A percentile compares a stretch with the other conserved stretches of the same genome.
Conservation (phyloP, 805 yeast species). For the Saturnispora gosingensis region DNA sequence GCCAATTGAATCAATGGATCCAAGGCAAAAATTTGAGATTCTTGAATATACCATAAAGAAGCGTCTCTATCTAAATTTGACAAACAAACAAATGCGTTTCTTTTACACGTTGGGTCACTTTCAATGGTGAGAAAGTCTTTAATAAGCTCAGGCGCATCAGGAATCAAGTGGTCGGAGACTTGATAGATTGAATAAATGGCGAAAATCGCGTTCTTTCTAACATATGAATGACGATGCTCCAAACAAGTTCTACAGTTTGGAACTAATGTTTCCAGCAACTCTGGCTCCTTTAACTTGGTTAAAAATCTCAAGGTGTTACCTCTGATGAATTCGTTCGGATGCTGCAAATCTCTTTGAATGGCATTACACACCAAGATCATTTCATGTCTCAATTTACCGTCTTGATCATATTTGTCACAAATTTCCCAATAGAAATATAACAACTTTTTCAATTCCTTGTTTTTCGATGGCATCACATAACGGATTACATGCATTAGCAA, state of each 20-base stretch:
- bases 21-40: constrained; percentile 51
- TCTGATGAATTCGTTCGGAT: constrained; percentile 93
- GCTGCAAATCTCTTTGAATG: constrained; percentile 93
- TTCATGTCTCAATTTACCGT: constrained; percentile 92
- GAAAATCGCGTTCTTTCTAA: constrained; percentile 92
- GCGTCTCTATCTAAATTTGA: constrained; percentile 75
- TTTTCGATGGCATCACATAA: constrained; percentile 92
- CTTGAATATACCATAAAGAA: constrained; percentile 75
- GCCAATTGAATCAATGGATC: constrained; percentile 85
- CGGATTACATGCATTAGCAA: constrained; percentile 94
- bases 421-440: constrained; percentile 97
- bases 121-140: constrained; percentile 67
- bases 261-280: constrained; percentile 87
- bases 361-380: constrained; percentile 98
- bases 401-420: constrained; percentile 80
- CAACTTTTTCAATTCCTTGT: constrained; percentile 84
- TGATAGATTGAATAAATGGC: constrained; percentile 77
- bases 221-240: constrained; percentile 96
- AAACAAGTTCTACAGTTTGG: constrained; percentile 87
- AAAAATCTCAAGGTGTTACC: constrained; percentile 92
- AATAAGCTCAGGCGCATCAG: constrained; percentile 90
- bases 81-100: constrained; percentile 89
- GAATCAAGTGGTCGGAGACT: constrained; percentile 79
- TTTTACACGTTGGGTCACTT: constrained; percentile 85
- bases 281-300: constrained; percentile 85